Evolutionary conservation across 495 filamentous ascomycete species (phyloP), one percentile per base, ranked within the genome.

Genomic region (Aspergillus kassunensis): DNA sequence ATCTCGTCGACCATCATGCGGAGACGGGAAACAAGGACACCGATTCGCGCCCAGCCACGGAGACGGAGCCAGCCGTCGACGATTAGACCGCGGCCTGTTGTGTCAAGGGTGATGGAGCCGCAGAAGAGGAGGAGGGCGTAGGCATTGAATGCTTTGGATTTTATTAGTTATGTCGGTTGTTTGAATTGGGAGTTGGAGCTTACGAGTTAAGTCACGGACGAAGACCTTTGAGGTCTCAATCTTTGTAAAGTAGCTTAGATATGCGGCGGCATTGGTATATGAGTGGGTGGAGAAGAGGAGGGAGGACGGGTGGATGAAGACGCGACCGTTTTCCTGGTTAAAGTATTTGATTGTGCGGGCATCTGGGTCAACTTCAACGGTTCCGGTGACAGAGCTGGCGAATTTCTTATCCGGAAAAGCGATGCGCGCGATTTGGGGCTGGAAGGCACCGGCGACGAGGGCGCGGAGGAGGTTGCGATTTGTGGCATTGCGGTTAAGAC

Each of bases 371-470:
- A 96, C 71, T 62, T 91, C 92, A 1, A 98, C 85, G 3, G 93
- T 88, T 23, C 93, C 93, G 2, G 88, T 84, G 48, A 91, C 75
- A 0, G 86, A 88, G 24, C 84, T 81, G 27, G 88, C 87, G 69
- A 93, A 98, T 64, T 95, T 96, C 77, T 95, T 92, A 69, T 96
- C 90, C 0, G 93, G 93, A 63, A 96, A 86, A 33, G 85, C 84
- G 65, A 98, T 95, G 37, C 91, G 84, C 20, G 89, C 91, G 52
- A 96, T 79, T 62, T 97, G 90, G 0, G 93, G 93, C 25, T 86
- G 84, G 78, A 97, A 96, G 8, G 93, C 83, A 13, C 84, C 90
- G 12, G 91, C 92, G n/a, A 95, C 81, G 6, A 98, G 76, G 0
- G 93, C 89, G 27, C 91, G 87, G 36, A 97, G 67, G 36, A 98